Evolutionary conservation across 2,329 filamentous ascomycete species (phyloP), one percentile per base, ranked within the genome.

Genomic region (Xylaria sp.): DNA sequence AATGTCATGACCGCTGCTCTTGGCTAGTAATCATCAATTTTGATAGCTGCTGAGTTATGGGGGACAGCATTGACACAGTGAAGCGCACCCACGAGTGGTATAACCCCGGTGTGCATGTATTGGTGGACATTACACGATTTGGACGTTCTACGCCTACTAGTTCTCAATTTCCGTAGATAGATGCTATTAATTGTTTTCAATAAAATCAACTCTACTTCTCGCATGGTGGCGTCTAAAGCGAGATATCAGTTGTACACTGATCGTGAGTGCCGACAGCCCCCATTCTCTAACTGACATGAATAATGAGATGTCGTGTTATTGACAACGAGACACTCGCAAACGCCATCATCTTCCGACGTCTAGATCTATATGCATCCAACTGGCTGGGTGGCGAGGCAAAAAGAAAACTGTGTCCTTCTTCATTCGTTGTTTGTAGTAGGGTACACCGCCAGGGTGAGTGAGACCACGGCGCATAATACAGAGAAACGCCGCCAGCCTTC

Each of bases 401-500:
- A 40, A 42, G 20, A 15, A 38, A 44, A 20, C 33, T 13, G 26
- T 15, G 36, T 23, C 33, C 11, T 66, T 51, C 53, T 63, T 59
- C 36, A 28, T 54, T 38, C 23, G 17, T 38, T n/a, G 26, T 38
- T 44, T 10, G 56, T 58, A 23, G 11, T 20, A 28, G 49, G 33
- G 61, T 26, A 63, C 63, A 59, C 59, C 23, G 40, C 62, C 13
- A 33, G 42, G 42, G 57, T 10, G 31, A 56, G 26, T 26, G 59
- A 20, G 54, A 63, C 33, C 56, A 64, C 60, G 48, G 42, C 33
- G 23, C 60, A 61, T 65, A 31, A 68, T 13, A 58, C n/a, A 42
- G 36, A 58, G 26, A 40, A 54, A 54, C 7, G 40, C 20, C 54
- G 54, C 31, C 48, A 69, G 63, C 67, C 63, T 66, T 63, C 54